A percentile compares a stretch with the other conserved stretches of the same genome.
These are phyloP conservation scores for Xylaria arbuscula DNA, from an alignment of 2,329 filamentous ascomycete genomes.

Conservation along the genomic window DNA sequence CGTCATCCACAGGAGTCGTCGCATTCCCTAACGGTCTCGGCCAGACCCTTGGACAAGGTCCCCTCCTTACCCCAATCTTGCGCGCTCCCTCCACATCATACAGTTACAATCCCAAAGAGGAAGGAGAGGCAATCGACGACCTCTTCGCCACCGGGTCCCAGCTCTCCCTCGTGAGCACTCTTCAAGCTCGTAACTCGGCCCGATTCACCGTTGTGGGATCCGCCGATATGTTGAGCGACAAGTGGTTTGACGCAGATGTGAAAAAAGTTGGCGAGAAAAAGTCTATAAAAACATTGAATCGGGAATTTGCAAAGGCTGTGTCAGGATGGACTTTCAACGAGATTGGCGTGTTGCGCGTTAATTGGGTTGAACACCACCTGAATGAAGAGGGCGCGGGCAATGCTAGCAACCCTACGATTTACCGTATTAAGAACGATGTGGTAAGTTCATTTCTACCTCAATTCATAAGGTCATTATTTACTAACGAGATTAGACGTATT, in stretches of 20 bases:
- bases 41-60: slow-evolving; percentile 81
- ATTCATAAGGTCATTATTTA: not conserved
- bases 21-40: slow-evolving; percentile 86
- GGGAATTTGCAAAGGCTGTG: slow-evolving; percentile 84
- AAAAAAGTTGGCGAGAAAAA: slow-evolving; percentile 65
- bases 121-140: slow-evolving; percentile 77
- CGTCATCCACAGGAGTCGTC: slow-evolving; percentile 61
- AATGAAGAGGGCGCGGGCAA: slow-evolving; percentile 65
- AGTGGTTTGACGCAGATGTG: slow-evolving; percentile 87
- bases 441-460: slow-evolving; percentile 67
- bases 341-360: slow-evolving; percentile 86
- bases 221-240: slow-evolving; percentile 85
- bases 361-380: slow-evolving; percentile 81
- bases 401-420: slow-evolving; percentile 84
- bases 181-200: slow-evolving; percentile 94
- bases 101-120: slow-evolving; percentile 93
- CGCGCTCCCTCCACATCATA: slow-evolving; percentile 88
- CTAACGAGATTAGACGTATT: slow-evolving; percentile 72
- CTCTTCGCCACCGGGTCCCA: slow-evolving; percentile 87
- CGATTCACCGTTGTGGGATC: slow-evolving; percentile 87
- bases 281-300: slow-evolving; percentile 76
- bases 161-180: slow-evolving; percentile 82
- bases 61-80: slow-evolving; percentile 83
- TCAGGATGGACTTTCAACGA: slow-evolving; percentile 98
- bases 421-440: slow-evolving; percentile 96